phyloP scores from a whole-genome alignment of 768 basidiomycete genomes.

The Lactarius quietus region DNA sequence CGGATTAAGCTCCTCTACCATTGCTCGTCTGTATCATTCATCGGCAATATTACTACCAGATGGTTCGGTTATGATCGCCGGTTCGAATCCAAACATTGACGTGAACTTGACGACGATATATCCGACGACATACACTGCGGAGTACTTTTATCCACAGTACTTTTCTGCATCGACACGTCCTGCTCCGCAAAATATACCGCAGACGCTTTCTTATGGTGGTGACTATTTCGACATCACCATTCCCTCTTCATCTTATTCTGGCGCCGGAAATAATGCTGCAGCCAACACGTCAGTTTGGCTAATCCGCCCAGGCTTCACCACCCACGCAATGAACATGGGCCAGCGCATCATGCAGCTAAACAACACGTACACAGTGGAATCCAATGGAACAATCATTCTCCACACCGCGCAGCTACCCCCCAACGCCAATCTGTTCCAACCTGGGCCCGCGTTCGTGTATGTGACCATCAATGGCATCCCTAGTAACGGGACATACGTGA shows the following conservation, averaged over 20 bases:
- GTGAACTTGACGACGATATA: slow-evolving; percentile 58
- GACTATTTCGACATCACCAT: slow-evolving; percentile 71
- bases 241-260: slow-evolving; percentile 60
- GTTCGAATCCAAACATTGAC: slow-evolving; percentile 92
- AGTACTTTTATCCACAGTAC: slow-evolving; percentile 91
- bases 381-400: slow-evolving; percentile 70
- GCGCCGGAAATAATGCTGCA: slow-evolving; percentile 64
- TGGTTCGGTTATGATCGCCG: slow-evolving; percentile 81
- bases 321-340: slow-evolving; percentile 87
- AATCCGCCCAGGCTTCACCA: slow-evolving; percentile 81
- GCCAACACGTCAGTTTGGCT: slow-evolving; percentile 73
- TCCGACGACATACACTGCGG: slow-evolving; percentile 78
- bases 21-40: slow-evolving; percentile 89
- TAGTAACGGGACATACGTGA: slow-evolving; percentile 70
- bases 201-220: slow-evolving; percentile 82
- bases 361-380: slow-evolving; percentile 77
- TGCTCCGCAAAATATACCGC: slow-evolving; percentile 61
- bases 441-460: slow-evolving; percentile 82
- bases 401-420: slow-evolving; percentile 83
- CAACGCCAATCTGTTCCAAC: slow-evolving; percentile 81
- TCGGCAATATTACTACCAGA: slow-evolving; percentile 86
- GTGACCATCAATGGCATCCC: slow-evolving; percentile 85
- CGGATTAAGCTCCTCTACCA: slow-evolving; percentile 55
- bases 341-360: slow-evolving; percentile 80
- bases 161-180: slow-evolving; percentile 71